Percentiles rank a stretch among this genome's conserved stretches.
These are phyloP conservation scores for Pueraria montana DNA, from an alignment of 306 rosid genomes.

Conservation along the genomic window DNA sequence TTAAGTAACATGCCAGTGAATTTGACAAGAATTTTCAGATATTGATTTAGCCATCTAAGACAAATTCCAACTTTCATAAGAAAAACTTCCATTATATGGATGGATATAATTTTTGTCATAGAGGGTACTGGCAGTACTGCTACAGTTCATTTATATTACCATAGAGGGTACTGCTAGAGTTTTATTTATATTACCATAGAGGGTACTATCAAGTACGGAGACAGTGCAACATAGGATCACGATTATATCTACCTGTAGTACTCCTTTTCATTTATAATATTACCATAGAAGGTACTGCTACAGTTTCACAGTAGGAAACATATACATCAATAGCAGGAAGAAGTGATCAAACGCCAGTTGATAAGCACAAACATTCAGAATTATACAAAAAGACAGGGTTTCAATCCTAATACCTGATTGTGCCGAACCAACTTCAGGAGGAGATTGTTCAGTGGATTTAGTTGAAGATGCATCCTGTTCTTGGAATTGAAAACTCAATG, in stretches of 20 bases:
- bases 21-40: conserved; percentile 6
- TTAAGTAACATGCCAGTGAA: not conserved
- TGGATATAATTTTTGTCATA: not conserved
- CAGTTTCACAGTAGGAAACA: conserved; percentile 11
- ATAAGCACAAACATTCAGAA: not conserved
- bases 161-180: not conserved
- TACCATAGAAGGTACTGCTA: not conserved
- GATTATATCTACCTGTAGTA: no score
- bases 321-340: not conserved
- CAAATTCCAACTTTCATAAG: not conserved
- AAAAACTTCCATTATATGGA: conserved; percentile 1
- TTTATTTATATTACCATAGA: no score
- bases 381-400: not conserved
- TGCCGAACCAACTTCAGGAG: conserved; percentile 56
- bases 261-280: no score
- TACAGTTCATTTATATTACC: not conserved
- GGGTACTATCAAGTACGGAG: no score
- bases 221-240: not conserved
- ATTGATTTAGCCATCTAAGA: conserved; percentile 17
- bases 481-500: conserved; percentile 58
- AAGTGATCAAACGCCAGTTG: conserved; percentile 3
- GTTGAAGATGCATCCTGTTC: conserved; percentile 73
- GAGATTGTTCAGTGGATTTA: conserved; percentile 67
- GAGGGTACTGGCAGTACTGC: no score
- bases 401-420: conserved; percentile 54